Evolutionary conservation across 345 rosid genomes (phyloP).

Genomic region (Brassica carinata): DNA sequence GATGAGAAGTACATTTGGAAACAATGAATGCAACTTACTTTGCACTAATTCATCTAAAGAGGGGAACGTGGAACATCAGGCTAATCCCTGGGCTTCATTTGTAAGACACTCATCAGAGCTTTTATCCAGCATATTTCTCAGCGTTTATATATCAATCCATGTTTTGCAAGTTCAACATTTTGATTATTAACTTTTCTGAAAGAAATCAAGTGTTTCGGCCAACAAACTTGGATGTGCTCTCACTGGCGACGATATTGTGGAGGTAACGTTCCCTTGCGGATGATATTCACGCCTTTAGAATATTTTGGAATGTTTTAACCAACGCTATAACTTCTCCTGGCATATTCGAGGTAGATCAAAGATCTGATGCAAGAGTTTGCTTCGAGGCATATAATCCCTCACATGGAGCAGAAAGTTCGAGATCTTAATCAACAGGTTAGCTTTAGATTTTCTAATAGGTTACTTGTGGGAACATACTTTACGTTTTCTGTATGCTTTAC

Average conservation of each 20-base stretch:
- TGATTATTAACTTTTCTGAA: conserved; percentile 42
- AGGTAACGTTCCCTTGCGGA: conserved; percentile 49
- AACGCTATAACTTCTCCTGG: conserved; percentile 32
- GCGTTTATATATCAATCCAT: conserved; percentile 13
- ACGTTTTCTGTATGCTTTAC: conserved; percentile 10
- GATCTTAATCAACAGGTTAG: conserved; percentile 84
- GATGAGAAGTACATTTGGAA: conserved; percentile 88
- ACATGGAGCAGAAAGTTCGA: conserved; percentile 96
- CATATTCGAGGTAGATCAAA: conserved; percentile 64
- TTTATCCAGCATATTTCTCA: background rate
- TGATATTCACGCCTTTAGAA: conserved; percentile 17
- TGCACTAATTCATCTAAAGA: conserved; percentile 90
- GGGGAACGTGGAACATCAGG: conserved; percentile 58
- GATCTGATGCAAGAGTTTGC: conserved; percentile 87
- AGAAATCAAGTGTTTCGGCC: conserved; percentile 63
- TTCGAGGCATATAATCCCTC: conserved; percentile 87
- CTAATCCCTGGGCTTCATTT: conserved; percentile 67
- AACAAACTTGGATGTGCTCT: conserved; percentile 72
- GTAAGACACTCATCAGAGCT: conserved; percentile 52
- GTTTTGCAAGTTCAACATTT: conserved; percentile 21
- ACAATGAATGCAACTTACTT: conserved; percentile 72
- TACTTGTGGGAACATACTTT: background rate
- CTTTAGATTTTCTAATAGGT: conserved; percentile 11
- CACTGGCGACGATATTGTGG: conserved; percentile 68
- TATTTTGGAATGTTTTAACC: conserved; percentile 37